Base-by-base conservation (phyloP, 331 rosid genomes). In the Ulmus americana region DNA sequence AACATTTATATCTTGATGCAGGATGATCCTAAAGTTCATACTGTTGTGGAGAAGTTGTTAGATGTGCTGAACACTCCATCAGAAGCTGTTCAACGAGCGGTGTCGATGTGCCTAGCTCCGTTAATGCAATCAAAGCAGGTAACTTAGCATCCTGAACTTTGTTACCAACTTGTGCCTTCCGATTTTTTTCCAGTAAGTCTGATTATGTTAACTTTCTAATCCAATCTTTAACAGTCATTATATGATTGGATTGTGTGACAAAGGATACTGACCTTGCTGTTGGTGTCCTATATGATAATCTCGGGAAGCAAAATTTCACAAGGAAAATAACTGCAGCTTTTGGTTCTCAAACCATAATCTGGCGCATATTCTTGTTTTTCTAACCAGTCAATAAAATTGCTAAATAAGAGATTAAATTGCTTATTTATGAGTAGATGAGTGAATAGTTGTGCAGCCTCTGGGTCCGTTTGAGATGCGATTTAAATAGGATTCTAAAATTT, bases 31-130 rank as follows among this genome's bases (percentile, higher is more conserved):
- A 92, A 87, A 81, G 96, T 92, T 65, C 88, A 86, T 63, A 64
- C 95, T 61, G 98, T 89, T 67, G 94, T 92, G 64, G 97, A 92
- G 50, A 92, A 92, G 72, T 78, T 92, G 79, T 80, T 92, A 86
- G 98, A 92, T 74, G 98, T 89, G 52, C 57, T 92, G 57, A 92
- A 89, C 67, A 92, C 98, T 71, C 98, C 98, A 40, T 89, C 98
- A 16, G 98, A 92, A 82, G 95, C 98, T 79, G 98, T 92, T 82
- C 98, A 92, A 78, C 87, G 98, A 55, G 98, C 98, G 2, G 98
- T 92, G 43, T 83, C 97, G 15, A 56, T 78, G 0, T 92, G 98
- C 80, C 78, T 92, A 47, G 88, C 98, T 52, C 98, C 98, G 48
- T 74, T 92, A 66, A 89, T 89, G 98, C 90, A 82, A 70, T 89